These are phyloP conservation scores for Aphanomyces astaci DNA, from an alignment of 352 stramenopile genomes.

Conservation along the genomic window DNA sequence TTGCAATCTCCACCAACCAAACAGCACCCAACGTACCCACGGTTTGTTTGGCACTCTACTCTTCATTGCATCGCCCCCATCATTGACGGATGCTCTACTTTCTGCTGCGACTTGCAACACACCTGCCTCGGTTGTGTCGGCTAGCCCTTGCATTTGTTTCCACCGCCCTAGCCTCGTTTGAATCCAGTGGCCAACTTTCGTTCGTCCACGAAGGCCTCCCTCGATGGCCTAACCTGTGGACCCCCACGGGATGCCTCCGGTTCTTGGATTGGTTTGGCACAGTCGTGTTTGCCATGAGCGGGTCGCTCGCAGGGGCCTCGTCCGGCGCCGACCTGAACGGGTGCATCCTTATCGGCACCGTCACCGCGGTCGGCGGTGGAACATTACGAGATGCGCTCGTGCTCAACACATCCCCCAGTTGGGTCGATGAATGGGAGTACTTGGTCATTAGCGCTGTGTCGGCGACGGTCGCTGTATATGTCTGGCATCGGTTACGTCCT, in stretches of 20 bases:
- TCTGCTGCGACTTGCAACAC: too few species aligned
- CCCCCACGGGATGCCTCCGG: slow-evolving; percentile 13
- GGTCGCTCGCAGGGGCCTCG: slow-evolving; percentile 27
- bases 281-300: slow-evolving; percentile 30
- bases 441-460: slow-evolving; percentile 28
- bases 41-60: too few species aligned
- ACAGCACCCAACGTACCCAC: too few species aligned
- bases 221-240: background rate
- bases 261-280: slow-evolving; percentile 24
- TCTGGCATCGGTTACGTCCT: slow-evolving; percentile 26
- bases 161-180: too few species aligned
- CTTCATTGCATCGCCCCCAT: too few species aligned
- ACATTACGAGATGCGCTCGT: slow-evolving; percentile 34
- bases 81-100: too few species aligned
- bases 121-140: too few species aligned
- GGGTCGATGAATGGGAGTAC: slow-evolving; percentile 38
- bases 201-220: slow-evolving; percentile 17
- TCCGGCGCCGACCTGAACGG: slow-evolving; percentile 32
- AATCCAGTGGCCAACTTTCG: too few species aligned
- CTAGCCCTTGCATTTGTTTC: too few species aligned
- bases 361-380: slow-evolving; percentile 34
- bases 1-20: too few species aligned
- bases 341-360: slow-evolving; percentile 33
- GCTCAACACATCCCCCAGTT: slow-evolving; percentile 34
- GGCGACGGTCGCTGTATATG: slow-evolving; percentile 27